phyloP scores from a whole-genome alignment of 106 monocot genomes.

The Dendrobium huoshanense region DNA sequence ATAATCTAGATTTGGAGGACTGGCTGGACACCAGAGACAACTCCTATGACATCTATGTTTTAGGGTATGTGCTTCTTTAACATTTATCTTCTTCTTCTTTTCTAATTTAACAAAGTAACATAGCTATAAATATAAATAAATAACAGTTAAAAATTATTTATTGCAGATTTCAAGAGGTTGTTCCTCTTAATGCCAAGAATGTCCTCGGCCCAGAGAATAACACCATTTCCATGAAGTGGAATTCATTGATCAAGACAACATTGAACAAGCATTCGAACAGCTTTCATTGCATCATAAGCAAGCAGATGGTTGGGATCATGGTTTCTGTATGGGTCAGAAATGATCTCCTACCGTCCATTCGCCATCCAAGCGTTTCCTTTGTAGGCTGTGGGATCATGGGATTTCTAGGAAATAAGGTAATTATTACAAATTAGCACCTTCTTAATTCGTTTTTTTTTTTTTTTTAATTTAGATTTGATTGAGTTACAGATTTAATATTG shows the following conservation, averaged over 20 bases:
- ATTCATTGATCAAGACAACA: constrained; percentile 36
- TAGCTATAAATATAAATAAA: no score
- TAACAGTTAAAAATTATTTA: no score
- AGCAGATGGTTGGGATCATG: constrained; percentile 81
- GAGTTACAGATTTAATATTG: no score
- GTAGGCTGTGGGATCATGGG: constrained; percentile 77
- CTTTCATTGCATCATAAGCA: constrained; percentile 19
- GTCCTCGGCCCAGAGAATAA: constrained; percentile 41
- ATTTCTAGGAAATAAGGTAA: constrained; percentile 68
- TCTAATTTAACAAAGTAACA: no score
- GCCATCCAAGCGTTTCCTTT: constrained; percentile 38
- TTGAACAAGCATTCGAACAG: constrained; percentile 33
- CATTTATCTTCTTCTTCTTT: neutral
- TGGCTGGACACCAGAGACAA: constrained; percentile 47
- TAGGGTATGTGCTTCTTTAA: constrained; percentile 34
- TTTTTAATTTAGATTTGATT: no score
- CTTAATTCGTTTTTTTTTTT: no score
- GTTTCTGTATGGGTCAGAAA: constrained; percentile 52
- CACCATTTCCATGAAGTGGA: constrained; percentile 37
- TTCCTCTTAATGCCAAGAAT: constrained; percentile 58
- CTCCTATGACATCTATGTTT: constrained; percentile 62
- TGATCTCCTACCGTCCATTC: constrained; percentile 31
- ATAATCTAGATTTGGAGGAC: constrained; percentile 46
- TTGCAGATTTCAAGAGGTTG: constrained; percentile 71
- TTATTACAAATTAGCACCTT: no score